phyloP scores from a whole-genome alignment of 495 filamentous ascomycete genomes.

The Apiosordaria backusii region DNA sequence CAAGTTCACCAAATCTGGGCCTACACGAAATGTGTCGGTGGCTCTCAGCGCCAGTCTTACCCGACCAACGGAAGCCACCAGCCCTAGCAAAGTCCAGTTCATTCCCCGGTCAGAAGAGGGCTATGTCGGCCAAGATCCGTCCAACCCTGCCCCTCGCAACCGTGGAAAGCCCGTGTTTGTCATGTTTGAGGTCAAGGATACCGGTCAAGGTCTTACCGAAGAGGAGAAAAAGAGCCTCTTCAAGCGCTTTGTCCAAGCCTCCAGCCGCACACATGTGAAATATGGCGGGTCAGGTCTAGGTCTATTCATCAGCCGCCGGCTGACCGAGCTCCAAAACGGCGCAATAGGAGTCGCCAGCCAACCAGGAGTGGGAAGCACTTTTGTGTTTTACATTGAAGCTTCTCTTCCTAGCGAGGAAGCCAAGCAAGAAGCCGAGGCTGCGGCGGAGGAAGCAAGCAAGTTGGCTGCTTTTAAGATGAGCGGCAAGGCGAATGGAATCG shows the following conservation, averaged over 20 bases:
- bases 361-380: constrained; percentile 66
- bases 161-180: constrained; percentile 50
- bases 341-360: constrained; percentile 69
- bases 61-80: constrained; percentile 31
- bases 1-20: constrained; percentile 63
- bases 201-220: constrained; percentile 65
- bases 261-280: constrained; percentile 65
- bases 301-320: constrained; percentile 67
- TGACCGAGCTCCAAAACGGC: constrained; percentile 73
- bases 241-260: constrained; percentile 72
- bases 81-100: constrained; percentile 34
- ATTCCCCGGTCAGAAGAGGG: constrained; percentile 30
- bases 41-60: constrained; percentile 29
- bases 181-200: constrained; percentile 68
- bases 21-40: constrained; percentile 36
- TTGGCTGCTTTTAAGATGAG: constrained; percentile 19
- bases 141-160: constrained; percentile 9
- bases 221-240: constrained; percentile 68
- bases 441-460: constrained; percentile 17
- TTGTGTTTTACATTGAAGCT: constrained; percentile 73
- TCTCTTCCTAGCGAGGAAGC: constrained; percentile 37
- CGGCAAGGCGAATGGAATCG: not conserved
- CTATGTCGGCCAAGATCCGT: constrained; percentile 15
- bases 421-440: constrained; percentile 32
- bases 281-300: constrained; percentile 78